Conservation (phyloP, 2,329 filamentous ascomycete species). For the Xylariaceae sp. region DNA sequence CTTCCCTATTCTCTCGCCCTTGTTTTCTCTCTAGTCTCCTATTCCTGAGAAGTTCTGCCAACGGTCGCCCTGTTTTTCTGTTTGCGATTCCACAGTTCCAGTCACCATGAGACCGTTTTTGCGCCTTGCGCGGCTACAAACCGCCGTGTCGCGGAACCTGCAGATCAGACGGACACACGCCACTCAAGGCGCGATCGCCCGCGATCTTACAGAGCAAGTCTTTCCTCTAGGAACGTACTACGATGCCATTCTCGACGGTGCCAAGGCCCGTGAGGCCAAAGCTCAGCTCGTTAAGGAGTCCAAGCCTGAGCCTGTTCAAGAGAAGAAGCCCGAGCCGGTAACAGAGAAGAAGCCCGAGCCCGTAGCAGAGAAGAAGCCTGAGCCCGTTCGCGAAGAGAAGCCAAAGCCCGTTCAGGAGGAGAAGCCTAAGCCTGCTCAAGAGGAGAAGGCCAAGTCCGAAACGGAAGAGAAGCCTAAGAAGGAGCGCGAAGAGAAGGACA, state of each 20-base stretch:
- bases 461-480: background rate
- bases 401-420: background rate
- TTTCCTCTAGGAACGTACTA: conserved; percentile 55
- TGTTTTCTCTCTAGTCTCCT: background rate
- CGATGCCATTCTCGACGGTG: conserved; percentile 48
- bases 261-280: conserved; percentile 34
- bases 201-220: conserved; percentile 36
- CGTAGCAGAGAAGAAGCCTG: background rate
- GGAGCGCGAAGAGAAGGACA: background rate
- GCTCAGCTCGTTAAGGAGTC: background rate
- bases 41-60: background rate
- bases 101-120: conserved; percentile 24
- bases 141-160: conserved; percentile 13
- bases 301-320: background rate
- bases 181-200: conserved; percentile 26
- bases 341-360: background rate
- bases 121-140: conserved; percentile 24
- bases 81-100: conserved; percentile 16
- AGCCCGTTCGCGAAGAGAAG: background rate
- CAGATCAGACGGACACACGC: conserved; percentile 22
- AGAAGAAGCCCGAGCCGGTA: background rate
- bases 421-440: conserved; percentile 34
- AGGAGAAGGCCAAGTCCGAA: conserved; percentile 33
- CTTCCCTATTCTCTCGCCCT: background rate
- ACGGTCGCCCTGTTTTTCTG: background rate